Conservation (phyloP, 768 basidiomycete genomes). For the Megacollybia marginata region DNA sequence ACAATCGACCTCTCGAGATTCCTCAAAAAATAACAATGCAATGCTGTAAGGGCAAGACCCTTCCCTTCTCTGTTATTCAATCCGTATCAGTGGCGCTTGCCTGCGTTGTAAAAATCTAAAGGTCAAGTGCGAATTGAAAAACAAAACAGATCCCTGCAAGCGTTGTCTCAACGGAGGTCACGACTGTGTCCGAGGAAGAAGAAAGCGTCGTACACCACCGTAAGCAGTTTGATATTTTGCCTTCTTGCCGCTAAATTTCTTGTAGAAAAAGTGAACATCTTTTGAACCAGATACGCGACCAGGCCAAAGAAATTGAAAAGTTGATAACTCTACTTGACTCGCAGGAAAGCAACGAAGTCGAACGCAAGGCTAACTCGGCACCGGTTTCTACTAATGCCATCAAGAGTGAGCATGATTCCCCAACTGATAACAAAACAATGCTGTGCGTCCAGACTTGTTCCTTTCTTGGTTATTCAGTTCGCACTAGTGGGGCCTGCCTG, state of each 20-base stretch:
- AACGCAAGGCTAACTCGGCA: too few species aligned
- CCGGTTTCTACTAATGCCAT: too few species aligned
- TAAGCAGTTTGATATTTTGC: slow-evolving; percentile 26
- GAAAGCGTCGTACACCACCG: slow-evolving; percentile 75
- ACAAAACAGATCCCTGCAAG: slow-evolving; percentile 67
- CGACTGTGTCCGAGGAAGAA: slow-evolving; percentile 77
- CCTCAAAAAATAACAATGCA: too few species aligned
- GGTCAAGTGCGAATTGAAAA: slow-evolving; percentile 72
- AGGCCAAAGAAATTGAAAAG: slow-evolving; percentile 64
- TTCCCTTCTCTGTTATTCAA: not conserved
- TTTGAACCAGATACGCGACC: slow-evolving; percentile 67
- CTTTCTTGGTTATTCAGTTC: not conserved
- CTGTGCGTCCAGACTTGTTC: too few species aligned
- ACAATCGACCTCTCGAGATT: too few species aligned
- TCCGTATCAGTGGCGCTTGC: slow-evolving; percentile 45
- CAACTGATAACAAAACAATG: too few species aligned
- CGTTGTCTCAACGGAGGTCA: slow-evolving; percentile 65
- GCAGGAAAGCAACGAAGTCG: too few species aligned
- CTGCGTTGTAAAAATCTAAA: slow-evolving; percentile 59
- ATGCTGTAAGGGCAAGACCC: too few species aligned
- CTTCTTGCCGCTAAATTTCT: not conserved
- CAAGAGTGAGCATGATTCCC: too few species aligned
- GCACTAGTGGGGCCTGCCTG: slow-evolving; percentile 49
- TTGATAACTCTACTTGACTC: slow-evolving; percentile 70
- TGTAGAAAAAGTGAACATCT: slow-evolving; percentile 72